A percentile compares a stretch with the other conserved stretches of the same genome.
phyloP scores from a whole-genome alignment of 495 filamentous ascomycete genomes.

The Neurospora sp. region DNA sequence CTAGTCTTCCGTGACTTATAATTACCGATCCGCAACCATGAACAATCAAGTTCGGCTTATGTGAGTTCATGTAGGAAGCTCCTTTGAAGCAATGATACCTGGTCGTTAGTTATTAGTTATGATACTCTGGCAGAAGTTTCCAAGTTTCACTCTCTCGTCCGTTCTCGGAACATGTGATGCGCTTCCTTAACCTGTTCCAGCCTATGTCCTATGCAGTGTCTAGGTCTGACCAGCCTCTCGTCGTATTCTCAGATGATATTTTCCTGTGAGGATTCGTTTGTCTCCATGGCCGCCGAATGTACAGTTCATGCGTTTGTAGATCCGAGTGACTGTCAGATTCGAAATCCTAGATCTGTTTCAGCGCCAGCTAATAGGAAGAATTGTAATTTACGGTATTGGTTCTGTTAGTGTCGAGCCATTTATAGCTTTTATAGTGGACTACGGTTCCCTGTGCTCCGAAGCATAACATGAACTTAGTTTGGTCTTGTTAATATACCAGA shows the following conservation, averaged over 20 bases:
- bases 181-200: background rate
- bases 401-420: background rate
- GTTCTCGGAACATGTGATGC: background rate
- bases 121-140: background rate
- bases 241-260: background rate
- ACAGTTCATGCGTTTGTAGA: background rate
- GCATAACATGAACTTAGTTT: too few relatives aligned
- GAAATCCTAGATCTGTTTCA: background rate
- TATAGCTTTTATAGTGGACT: background rate
- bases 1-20: conserved; percentile 16
- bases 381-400: background rate
- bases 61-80: background rate
- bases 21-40: conserved; percentile 11
- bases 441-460: too few relatives aligned
- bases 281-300: background rate
- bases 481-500: background rate
- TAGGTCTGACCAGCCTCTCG: background rate
- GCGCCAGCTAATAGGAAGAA: background rate
- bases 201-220: background rate
- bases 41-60: background rate
- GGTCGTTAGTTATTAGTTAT: background rate
- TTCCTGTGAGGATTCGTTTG: background rate
- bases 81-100: background rate
- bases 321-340: too few relatives aligned
- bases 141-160: background rate